Evolutionary conservation across 805 yeast species (phyloP), one percentile per base, ranked within the genome.

Genomic region (Sugiyamaella qingdaonensis): DNA sequence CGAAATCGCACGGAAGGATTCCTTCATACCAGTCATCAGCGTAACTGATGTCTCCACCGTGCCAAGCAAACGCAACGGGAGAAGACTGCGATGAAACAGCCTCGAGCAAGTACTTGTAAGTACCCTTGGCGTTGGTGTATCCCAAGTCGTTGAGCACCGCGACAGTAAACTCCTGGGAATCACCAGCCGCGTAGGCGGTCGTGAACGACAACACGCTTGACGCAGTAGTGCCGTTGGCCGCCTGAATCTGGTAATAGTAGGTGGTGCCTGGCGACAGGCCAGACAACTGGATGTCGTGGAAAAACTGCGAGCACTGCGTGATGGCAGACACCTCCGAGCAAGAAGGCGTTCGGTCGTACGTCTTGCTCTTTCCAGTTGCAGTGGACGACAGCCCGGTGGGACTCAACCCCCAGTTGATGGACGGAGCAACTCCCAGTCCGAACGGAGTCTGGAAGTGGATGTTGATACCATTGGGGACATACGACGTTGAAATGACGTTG

Each of bases 11-110:
- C 10, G 51, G 48, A 29, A 57, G 34, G 16, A 21, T 21, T 44
- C 59, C 64, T 7, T 50, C 16, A 24, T 58, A 52, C 64, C 64
- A 61, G 7, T 57, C 37, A 44, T 61, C 65, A 8, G 64, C 65
- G 34, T 61, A 61, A 10, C 60, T 59, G 36, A 61, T 41, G 39
- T 61, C 64, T 39, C 65, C 64, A 2, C 61, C 60, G 46, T 55
- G 58, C 58, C 58, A 54, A 19, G 45, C 42, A 48, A 48, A 46
- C 19, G 46, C 44, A 39, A 42, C 41, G 8, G 42, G 32, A 29
- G 41, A 49, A 3, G 42, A n/a, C 2, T 35, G 54, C 2, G 36
- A 34, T 7, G 29, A 24, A 35, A 45, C 51, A 24, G 53, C 52
- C 14, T 48, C 41, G 13, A 49, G 41, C 24, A 49, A n/a, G 14